A percentile compares a stretch with the other conserved stretches of the same genome.
Conservation (phyloP, 768 basidiomycete species). For the Mycena pura region DNA sequence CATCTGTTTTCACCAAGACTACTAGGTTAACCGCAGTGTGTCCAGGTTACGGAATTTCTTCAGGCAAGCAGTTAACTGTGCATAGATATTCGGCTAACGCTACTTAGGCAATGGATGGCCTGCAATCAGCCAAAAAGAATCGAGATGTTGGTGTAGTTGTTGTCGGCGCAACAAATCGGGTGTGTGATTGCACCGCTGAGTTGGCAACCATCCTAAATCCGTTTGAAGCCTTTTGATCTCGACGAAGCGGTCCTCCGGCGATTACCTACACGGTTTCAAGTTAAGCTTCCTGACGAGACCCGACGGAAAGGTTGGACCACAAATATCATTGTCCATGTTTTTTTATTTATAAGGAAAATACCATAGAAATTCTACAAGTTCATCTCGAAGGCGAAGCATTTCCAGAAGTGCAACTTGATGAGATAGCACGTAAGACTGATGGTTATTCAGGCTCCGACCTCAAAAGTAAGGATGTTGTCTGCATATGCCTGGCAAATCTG, state of each 20-base stretch:
- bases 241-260: conserved; percentile 25
- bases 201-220: background rate
- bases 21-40: background rate
- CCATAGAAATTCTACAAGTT: conserved; percentile 14
- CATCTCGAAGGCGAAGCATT: conserved; percentile 4
- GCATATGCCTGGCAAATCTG: background rate
- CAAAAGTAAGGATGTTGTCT: conserved; percentile 17
- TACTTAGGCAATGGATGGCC: conserved; percentile 29
- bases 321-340: conserved; percentile 10
- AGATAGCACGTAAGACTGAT: conserved; percentile 7
- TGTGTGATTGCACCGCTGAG: conserved; percentile 4
- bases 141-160: conserved; percentile 24
- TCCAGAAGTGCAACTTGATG: conserved; percentile 3
- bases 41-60: conserved; percentile 24
- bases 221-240: conserved; percentile 22
- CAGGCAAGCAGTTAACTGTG: conserved; percentile 4
- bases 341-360: background rate
- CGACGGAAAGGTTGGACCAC: conserved; percentile 8
- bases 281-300: conserved; percentile 7
- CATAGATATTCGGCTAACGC: background rate
- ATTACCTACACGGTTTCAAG: conserved; percentile 6
- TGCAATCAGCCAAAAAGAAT: conserved; percentile 24
- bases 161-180: conserved; percentile 29
- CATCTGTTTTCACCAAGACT: background rate
- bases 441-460: conserved; percentile 23